Evolutionary conservation across 2,329 filamentous ascomycete species (phyloP), one percentile per base, ranked within the genome.

Genomic region (Beauveria australis): DNA sequence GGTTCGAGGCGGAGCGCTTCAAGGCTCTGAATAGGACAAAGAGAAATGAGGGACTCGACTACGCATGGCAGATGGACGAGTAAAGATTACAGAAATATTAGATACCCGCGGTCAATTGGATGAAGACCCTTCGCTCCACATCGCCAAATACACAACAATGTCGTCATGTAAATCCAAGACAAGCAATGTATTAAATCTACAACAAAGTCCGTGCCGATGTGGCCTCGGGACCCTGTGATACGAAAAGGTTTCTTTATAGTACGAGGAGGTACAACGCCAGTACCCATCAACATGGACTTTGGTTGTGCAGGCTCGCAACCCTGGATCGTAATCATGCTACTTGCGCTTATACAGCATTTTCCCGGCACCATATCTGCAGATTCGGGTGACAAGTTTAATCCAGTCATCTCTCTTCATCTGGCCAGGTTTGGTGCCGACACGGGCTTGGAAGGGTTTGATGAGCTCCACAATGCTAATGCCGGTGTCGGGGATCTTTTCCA

Each of bases 41-140:
- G 68, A 86, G 92, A 71, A 85, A 89, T 67, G 89, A 89, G 73
- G 88, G 88, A 37, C 74, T 97, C 69, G 87, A 93, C 68, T 97
- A 97, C 74, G 86, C 89, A 37, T 99, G 93, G 94, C 91, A 97
- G 79, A 94, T 95, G 88, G 94, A 97, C 76, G 90, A 92, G 74
- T 94, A 81, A 72, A 26, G 22, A 43, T 26, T 12, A n/a, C 3
- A 53, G 16, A 22, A n/a, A 55, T 9, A 33, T 51, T 51, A 60
- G 41, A 53, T 60, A 59, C 56, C 56, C 56, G 26, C n/a, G 19
- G 47, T n/a, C 33, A 57, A 22, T 57, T 19, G 30, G 10, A 24
- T 49, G n/a, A 49, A 24, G 18, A 4, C n/a, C 10, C 33, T 22
- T 22, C 28, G 33, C 9, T 54, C 24, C 9, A 56, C 26, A 16